A percentile compares a stretch with the other conserved stretches of the same genome.
Conservation (phyloP, 2,329 filamentous ascomycete genomes). For the Byssochlamys sp. region DNA sequence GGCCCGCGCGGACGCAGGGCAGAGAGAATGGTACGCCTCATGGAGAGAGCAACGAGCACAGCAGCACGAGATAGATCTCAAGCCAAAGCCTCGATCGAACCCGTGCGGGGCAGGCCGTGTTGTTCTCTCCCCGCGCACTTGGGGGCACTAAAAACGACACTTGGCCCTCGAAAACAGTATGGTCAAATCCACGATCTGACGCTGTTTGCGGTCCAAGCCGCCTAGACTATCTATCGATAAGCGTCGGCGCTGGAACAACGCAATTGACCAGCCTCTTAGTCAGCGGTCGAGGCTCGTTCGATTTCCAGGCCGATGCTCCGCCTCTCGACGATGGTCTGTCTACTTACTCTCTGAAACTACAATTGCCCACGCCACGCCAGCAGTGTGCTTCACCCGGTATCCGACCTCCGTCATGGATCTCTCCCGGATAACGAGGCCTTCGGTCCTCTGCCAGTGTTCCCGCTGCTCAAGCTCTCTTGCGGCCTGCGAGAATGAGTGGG, state of each 20-base stretch:
- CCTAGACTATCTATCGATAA: background rate
- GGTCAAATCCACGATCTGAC: too few relatives aligned
- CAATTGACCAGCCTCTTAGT: background rate
- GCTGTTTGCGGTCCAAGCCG: too few relatives aligned
- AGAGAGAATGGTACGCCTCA: constrained; percentile 6
- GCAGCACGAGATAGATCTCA: background rate
- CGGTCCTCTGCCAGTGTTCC: constrained; percentile 29
- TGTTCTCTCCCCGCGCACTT: background rate
- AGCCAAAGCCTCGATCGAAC: background rate
- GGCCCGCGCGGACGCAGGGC: constrained; percentile 3
- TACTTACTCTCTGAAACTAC: background rate
- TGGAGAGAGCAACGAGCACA: background rate
- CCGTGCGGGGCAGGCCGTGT: background rate
- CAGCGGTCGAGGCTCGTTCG: background rate
- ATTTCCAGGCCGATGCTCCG: background rate
- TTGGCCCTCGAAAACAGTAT: too few relatives aligned
- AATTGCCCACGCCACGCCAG: background rate
- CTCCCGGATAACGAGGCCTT: constrained; percentile 25
- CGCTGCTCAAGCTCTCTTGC: constrained; percentile 33
- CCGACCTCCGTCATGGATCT: constrained; percentile 22
- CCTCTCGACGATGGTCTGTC: background rate
- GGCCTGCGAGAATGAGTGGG: constrained; percentile 34
- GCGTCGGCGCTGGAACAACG: background rate
- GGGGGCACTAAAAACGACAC: too few relatives aligned
- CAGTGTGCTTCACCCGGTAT: background rate